Evolutionary conservation across 208 protist species (phyloP), one percentile per base, ranked within the genome.

Genomic region (Trichomonas tenax): DNA sequence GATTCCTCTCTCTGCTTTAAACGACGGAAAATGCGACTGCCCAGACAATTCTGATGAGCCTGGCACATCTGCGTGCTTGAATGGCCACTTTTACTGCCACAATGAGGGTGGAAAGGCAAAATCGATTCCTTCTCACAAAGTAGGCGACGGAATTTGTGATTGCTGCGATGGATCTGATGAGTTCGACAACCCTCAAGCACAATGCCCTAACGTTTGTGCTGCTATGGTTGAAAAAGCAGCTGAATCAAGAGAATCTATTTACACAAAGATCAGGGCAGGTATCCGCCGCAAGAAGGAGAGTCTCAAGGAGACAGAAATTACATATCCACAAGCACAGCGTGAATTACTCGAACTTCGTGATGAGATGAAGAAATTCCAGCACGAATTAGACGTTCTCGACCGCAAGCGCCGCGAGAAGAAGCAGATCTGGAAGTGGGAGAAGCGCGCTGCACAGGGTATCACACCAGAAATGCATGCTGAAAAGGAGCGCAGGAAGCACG

Each of bases 121-220:
- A 6, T 51, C 63, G 6, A 88, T 98, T 40, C 44, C 34, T 14
- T 96, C 96, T 21, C 96, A 58, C 26, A 51, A 72, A 21, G 97
- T 98, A 21, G 48, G 82, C 46, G 97, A 98, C 88, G 97, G 97
- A 0, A 84, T 97, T 34, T 97, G 97, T 89, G 97, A 98, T 88
- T 98, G 97, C 81, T 98, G 97, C 88, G 97, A 97, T 96, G 97
- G 97, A 0, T 96, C 96, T 51, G 97, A 98, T 96, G 97, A 98
- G 96, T 40, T 8, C 34, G 48, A 90, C 63, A 82, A 82, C 23
- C 34, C 31, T 36, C 48, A 93, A 34, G 44, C 40, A 34, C 86
- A 93, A 38, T 93, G 86, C 44, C 44, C 40, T 8, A 93, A 93
- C 15, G n/a, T 93, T 51, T 93, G 86, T 15, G 17, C 86, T 15